Evolutionary conservation across 768 basidiomycete genomes (phyloP).

Genomic region (Pisolithus tinctorius): DNA sequence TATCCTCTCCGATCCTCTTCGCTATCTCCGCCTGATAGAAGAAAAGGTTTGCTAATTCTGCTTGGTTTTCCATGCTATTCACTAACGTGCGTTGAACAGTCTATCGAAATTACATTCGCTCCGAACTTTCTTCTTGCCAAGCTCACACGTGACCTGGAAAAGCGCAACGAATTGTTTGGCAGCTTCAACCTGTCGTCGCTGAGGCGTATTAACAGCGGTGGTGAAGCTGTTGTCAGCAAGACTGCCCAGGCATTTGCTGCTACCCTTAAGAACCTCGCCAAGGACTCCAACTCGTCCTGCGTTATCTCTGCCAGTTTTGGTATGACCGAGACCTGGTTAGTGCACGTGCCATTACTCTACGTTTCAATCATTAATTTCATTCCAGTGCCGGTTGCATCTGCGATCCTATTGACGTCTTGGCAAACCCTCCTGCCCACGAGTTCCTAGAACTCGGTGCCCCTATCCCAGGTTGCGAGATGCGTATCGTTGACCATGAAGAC

Average conservation of each 20-base stretch:
- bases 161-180: constrained; percentile 13
- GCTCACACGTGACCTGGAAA: constrained; percentile 27
- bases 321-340: constrained; percentile 37
- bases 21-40: constrained; percentile 26
- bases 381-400: constrained; percentile 31
- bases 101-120: constrained; percentile 26
- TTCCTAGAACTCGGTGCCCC: constrained; percentile 29
- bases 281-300: constrained; percentile 13
- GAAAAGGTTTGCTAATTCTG: constrained; percentile 13
- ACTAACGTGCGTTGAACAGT: constrained; percentile 1
- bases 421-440: constrained; percentile 18
- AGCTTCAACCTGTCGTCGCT: constrained; percentile 29
- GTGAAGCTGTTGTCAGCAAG: constrained; percentile 34
- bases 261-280: constrained; percentile 20
- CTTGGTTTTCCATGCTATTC: no score
- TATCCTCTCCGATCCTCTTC: constrained; percentile 18
- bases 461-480: constrained; percentile 26
- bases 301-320: constrained; percentile 31
- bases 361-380: neutral
- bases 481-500: constrained; percentile 24
- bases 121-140: constrained; percentile 39
- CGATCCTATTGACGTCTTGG: constrained; percentile 16
- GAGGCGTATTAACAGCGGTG: constrained; percentile 34
- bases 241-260: constrained; percentile 30
- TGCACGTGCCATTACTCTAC: neutral